Conservation (phyloP, 2,329 filamentous ascomycete species). For the Talaromyces sp. region DNA sequence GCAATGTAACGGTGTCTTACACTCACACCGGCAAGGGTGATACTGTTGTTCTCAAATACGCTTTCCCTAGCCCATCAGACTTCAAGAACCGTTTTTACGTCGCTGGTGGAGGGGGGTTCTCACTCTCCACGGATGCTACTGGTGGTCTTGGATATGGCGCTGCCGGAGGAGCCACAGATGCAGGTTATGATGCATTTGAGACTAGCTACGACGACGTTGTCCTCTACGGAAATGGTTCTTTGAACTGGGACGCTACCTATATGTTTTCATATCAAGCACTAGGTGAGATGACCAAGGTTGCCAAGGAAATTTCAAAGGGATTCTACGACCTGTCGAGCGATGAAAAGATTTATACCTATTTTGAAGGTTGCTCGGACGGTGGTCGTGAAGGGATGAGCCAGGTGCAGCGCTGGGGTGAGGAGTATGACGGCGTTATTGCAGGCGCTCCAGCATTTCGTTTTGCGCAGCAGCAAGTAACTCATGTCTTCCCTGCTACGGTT, state of each 20-base stretch:
- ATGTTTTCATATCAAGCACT: conserved; percentile 8
- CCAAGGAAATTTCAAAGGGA: not conserved
- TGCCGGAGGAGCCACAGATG: conserved; percentile 37
- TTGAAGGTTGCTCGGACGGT: conserved; percentile 50
- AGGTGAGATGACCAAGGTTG: conserved; percentile 2
- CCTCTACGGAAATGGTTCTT: conserved; percentile 19
- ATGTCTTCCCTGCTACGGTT: conserved; percentile 1
- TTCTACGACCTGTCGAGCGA: not conserved
- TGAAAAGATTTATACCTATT: conserved; percentile 35
- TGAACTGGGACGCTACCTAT: conserved; percentile 6
- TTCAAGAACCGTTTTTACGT: conserved; percentile 45
- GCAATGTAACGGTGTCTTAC: conserved; percentile 41
- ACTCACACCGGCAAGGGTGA: conserved; percentile 39
- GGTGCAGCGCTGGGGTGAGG: conserved; percentile 44
- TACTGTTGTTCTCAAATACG: conserved; percentile 31
- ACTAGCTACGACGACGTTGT: conserved; percentile 33
- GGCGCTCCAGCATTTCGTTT: conserved; percentile 5
- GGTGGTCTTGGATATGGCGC: conserved; percentile 41
- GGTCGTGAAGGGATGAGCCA: conserved; percentile 27
- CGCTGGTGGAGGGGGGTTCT: conserved; percentile 41
- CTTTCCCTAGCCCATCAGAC: conserved; percentile 29
- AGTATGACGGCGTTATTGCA: conserved; percentile 20
- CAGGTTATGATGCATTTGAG: conserved; percentile 42
- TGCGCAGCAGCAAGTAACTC: conserved; percentile 3
- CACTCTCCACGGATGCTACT: conserved; percentile 32